Percentiles rank a stretch among this genome's conserved stretches.
Evolutionary conservation across 345 rosid genomes (phyloP).

Genomic region (Eucalyptus regnans): DNA sequence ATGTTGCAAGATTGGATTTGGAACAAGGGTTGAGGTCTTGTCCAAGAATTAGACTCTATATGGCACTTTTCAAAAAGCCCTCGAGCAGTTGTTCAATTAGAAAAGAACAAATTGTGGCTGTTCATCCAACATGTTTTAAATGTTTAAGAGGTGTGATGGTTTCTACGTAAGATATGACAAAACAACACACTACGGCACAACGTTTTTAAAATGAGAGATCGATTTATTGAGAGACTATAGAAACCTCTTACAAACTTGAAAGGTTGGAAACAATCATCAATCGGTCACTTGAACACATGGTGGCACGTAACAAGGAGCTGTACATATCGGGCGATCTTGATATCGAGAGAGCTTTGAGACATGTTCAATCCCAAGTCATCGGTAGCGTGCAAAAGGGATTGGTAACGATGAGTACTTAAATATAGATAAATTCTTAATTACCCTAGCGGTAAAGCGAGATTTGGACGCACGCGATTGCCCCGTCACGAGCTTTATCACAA

Average conservation of each 20-base stretch:
- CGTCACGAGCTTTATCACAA: neutral
- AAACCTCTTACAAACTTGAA: too few species aligned
- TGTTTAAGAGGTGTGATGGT: neutral
- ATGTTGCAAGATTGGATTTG: accelerated
- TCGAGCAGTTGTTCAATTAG: accelerated
- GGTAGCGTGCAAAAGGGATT: neutral
- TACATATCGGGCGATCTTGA: accelerated
- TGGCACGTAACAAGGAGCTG: accelerated
- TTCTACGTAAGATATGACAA: neutral
- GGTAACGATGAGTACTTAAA: neutral
- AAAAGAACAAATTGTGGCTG: accelerated
- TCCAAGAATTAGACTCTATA: accelerated
- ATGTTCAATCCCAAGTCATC: neutral
- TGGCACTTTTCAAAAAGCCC: neutral
- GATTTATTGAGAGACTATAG: accelerated
- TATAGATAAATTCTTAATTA: neutral
- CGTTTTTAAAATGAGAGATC: accelerated
- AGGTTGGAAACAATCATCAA: too few species aligned
- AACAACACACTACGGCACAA: accelerated
- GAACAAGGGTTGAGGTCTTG: accelerated
- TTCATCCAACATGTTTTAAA: accelerated
- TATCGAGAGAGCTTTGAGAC: neutral
- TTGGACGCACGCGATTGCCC: neutral
- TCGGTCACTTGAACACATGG: too few species aligned
- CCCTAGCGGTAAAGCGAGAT: neutral